A percentile compares a stretch with the other conserved stretches of the same genome.
phyloP scores from a whole-genome alignment of 345 rosid species.

The Eucalyptus viminalis region DNA sequence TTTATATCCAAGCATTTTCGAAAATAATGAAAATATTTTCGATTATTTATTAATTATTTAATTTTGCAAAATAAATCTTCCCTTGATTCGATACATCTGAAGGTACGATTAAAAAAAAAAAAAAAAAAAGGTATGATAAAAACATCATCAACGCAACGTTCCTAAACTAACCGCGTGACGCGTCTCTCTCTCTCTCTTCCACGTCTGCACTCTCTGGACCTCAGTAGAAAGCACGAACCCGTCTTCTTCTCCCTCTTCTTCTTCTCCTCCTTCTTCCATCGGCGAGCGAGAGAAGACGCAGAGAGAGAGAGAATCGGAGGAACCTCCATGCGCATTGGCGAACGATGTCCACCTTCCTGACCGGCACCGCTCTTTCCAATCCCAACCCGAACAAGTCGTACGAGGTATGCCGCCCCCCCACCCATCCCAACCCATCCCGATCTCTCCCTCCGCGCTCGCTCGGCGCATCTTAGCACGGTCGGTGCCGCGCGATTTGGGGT shows the following conservation, averaged over 20 bases:
- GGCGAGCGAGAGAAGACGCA: background rate
- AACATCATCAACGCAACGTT: background rate
- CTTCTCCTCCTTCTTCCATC: background rate
- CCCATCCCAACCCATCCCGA: too few relatives aligned
- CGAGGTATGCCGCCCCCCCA: constrained; percentile 29
- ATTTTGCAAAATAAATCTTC: too few relatives aligned
- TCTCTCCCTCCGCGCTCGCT: background rate
- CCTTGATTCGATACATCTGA: background rate
- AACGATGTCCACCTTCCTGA: constrained; percentile 51
- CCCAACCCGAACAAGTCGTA: constrained; percentile 73
- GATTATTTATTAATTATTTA: too few relatives aligned
- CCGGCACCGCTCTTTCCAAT: constrained; percentile 21
- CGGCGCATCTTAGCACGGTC: background rate
- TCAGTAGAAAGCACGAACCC: background rate
- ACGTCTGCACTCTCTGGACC: background rate
- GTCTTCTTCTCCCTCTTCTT: background rate
- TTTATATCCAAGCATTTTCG: fast-evolving
- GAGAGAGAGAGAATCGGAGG: background rate
- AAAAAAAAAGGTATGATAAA: background rate
- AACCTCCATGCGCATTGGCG: background rate
- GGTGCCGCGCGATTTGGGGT: background rate
- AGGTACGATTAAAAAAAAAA: background rate
- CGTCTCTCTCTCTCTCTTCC: background rate
- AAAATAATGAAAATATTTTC: background rate
- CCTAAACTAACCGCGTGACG: background rate